phyloP scores from a whole-genome alignment of 179 eudicot genomes.

The Silene coronaria region DNA sequence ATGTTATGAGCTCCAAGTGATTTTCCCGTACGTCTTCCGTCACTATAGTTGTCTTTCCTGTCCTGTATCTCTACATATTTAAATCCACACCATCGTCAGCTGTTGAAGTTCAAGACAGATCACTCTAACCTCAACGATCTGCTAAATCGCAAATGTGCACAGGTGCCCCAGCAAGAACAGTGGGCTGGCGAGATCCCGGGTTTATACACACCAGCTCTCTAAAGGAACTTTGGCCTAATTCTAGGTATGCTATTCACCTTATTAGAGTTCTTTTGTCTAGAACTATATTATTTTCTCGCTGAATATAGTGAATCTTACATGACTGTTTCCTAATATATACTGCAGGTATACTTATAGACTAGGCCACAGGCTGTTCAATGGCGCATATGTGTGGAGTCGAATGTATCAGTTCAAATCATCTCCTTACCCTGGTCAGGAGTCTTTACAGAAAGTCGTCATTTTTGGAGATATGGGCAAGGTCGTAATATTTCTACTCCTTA shows the following conservation, averaged over 20 bases:
- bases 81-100: too few species aligned
- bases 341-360: slow-evolving; percentile 63
- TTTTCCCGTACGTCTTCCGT: too few species aligned
- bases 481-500: neutral
- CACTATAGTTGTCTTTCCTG: neutral
- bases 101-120: too few species aligned
- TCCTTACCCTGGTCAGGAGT: slow-evolving; percentile 82
- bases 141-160: slow-evolving; percentile 1
- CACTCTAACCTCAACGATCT: too few species aligned
- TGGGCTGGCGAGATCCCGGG: slow-evolving; percentile 99
- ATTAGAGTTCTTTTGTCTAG: neutral
- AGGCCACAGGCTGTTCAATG: slow-evolving; percentile 56
- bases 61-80: neutral
- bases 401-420: slow-evolving; percentile 60
- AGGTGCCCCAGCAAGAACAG: slow-evolving; percentile 95
- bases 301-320: too few species aligned
- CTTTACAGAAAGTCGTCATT: slow-evolving; percentile 67
- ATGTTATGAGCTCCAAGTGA: too few species aligned
- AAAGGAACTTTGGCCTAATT: slow-evolving; percentile 87
- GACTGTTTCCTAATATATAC: too few species aligned
- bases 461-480: slow-evolving; percentile 97
- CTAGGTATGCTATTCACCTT: slow-evolving; percentile 34
- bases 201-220: slow-evolving; percentile 73
- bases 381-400: slow-evolving; percentile 59
- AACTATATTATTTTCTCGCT: too few species aligned